Base-by-base conservation (phyloP, 805 yeast species). In the Komagataella populi region DNA sequence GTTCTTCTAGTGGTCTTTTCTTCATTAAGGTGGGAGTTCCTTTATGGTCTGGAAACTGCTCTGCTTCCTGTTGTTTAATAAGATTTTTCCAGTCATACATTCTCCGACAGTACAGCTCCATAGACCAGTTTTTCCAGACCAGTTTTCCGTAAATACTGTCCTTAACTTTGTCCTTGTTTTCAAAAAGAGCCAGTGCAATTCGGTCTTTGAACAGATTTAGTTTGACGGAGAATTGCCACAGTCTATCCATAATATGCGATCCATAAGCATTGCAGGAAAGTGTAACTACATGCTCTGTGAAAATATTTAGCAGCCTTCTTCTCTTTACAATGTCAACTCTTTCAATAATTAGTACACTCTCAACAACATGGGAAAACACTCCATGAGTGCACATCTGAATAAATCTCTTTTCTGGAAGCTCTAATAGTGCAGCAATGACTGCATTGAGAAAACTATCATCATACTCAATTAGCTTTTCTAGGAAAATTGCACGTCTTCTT, bases 71-170 rank as follows among this genome's bases (percentile, higher is more conserved):
- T 47, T 77, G 75, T 53, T 79, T 85, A 16, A 83, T 72, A 44
- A 77, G 56, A 14, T 73, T 56, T 66, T 84, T 87, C 98, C 98
- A 91, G 60, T 89, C 96, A 60, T 72, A 78, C 63, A 82, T 77
- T 66, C 82, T 81, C 62, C 95, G 74, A 8, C 70, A 62, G 60
- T 80, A 91, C 58, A 82, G 67, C 63, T 93, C 98, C 83, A 91
- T 76, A 30, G 77, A 69, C 97, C 97, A 93, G 64, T 91, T 91
- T 63, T 84, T 87, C 98, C 97, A 93, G 1, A 93, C 98, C 59
- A 81, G 75, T 62, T 83, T 79, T 43, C 99, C 99, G 44, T 91
- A 93, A 10, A 72, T 77, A 61, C 96, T 86, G 54, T 83, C 87
- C 69, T 93, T 89, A 47, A 93, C 84, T 54, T 74, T 72, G 44